Evolutionary conservation across 495 filamentous ascomycete genomes (phyloP), one percentile per base, ranked within the genome.

Genomic region (Lindgomyces ingoldianus): DNA sequence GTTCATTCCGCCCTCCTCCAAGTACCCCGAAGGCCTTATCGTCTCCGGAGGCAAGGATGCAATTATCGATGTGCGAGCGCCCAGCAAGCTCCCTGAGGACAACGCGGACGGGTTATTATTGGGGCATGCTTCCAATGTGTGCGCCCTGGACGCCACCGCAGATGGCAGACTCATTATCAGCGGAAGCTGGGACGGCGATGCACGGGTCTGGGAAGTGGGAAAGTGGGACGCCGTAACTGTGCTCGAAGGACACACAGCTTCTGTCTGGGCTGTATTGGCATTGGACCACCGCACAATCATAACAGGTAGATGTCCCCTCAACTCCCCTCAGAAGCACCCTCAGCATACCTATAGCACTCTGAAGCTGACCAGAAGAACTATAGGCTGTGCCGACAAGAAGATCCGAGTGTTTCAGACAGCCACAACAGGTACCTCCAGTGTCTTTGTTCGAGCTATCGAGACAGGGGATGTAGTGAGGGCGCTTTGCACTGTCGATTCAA

Each of bases 161-260:
- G 85, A 88, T 54, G 85, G 84, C 1, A 82, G 75, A 18, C 87
- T 84, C 72, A 81, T 98, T 52, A 86, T 96, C 44, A 97, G 93
- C 70, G 94, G 91, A n/a, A 88, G 91, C 73, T 99, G 95, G 95
- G 95, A 99, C 74, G 83, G 84, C 41, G 87, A 91, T 39, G 91
- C 89, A 12, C 85, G 90, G 29, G 71, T 96, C 58, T 97, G 85
- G 85, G 8, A 88, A 87, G 64, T 96, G 89, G 90, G 90, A 91
- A 72, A 72, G 51, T 71, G 72, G 69, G 82, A 79, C 14, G 81
- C 87, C 52, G 81, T 70, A 3, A 67, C 85, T 19, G 76, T 90
- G 22, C 80, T 98, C 16, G 79, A 87, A 44, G 91, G 88, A 3
- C 90, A 96, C 69, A 83, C 86, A 62, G 90, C 83, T 47, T 88